Base-by-base conservation (phyloP, 495 filamentous ascomycete genomes). In the Xylaria acuta region DNA sequence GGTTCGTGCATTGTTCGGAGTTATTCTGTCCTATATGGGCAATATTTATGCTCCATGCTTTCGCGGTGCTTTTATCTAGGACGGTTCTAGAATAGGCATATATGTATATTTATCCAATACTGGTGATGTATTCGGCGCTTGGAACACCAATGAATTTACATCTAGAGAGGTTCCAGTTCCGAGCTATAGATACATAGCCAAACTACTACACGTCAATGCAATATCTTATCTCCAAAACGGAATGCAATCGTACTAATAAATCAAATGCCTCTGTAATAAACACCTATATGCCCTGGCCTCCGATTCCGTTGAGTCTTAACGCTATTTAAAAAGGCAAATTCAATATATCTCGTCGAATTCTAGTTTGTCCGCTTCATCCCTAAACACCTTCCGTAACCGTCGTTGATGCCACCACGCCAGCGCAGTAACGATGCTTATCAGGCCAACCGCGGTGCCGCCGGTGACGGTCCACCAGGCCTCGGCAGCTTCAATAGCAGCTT, bases 351-450 rank as follows among this genome's bases (percentile, higher is more conserved):
- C 22, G n/a, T 70, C 73, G 36, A 30, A 43, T 51, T 72, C 73
- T 27, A 78, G 45, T 11, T 74, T 77, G 7, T 78, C 73, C 34
- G 77, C 77, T 64, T 77, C 73, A 18, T 80, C 78, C 22, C 73
- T 70, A 58, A 82, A 82, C 14, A 75, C 72, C 43, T 79, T 75
- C 12, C 80, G 75, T 25, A 82, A 58, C 18, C 79, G 75, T 4
- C 79, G 74, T 36, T 82, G 79, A 49, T 80, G 77, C 80, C 80
- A 82, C 79, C 79, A 82, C 5, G 73, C 80, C 30, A 82, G 62
- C 30, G 79, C 79, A 20, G 78, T 79, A 14, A 82, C 74, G 22
- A 76, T 73, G 25, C 72, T 74, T 22, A 81, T 60, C 25, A 80
- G 69, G 3, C 54, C 73, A 6, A 80, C 75, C 41, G 74, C 77